Evolutionary conservation across 441 rosid species (phyloP).

Genomic region (Croton setiger): DNA sequence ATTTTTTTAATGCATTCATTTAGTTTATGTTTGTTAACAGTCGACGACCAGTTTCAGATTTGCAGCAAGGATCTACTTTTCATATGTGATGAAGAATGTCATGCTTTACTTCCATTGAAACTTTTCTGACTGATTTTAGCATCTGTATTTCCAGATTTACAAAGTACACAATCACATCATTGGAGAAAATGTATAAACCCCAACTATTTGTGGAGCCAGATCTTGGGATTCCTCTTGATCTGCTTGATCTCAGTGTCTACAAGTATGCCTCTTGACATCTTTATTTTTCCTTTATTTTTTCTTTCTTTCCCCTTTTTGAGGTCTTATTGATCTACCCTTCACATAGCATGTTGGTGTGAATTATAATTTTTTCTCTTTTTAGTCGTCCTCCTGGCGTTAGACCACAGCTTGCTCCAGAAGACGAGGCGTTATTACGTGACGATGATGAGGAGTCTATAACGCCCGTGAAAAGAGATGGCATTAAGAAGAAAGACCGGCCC

Average conservation of each 20-base stretch:
- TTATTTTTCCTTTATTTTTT: neutral
- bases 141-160: slow-evolving; percentile 53
- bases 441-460: slow-evolving; percentile 84
- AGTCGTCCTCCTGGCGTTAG: slow-evolving; percentile 63
- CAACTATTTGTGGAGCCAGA: slow-evolving; percentile 91
- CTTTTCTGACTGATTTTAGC: slow-evolving; percentile 7
- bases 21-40: slow-evolving; percentile 1
- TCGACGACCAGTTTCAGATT: neutral
- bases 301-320: slow-evolving; percentile 5
- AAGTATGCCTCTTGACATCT: slow-evolving; percentile 44
- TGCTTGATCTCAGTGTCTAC: slow-evolving; percentile 96
- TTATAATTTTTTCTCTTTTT: slow-evolving; percentile 19
- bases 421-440: slow-evolving; percentile 84
- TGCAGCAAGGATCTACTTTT: too few species aligned
- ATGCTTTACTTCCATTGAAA: slow-evolving; percentile 5
- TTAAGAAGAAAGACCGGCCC: slow-evolving; percentile 87
- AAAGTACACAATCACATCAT: slow-evolving; percentile 76
- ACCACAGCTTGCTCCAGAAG: slow-evolving; percentile 81
- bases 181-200: slow-evolving; percentile 92
- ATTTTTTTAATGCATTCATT: neutral
- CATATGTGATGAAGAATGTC: neutral
- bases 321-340: neutral
- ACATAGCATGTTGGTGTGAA: slow-evolving; percentile 7
- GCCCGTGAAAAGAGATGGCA: slow-evolving; percentile 85
- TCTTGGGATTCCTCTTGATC: slow-evolving; percentile 97